Base-by-base conservation (phyloP, 768 basidiomycete species). In the Rhodotorula toruloides region DNA sequence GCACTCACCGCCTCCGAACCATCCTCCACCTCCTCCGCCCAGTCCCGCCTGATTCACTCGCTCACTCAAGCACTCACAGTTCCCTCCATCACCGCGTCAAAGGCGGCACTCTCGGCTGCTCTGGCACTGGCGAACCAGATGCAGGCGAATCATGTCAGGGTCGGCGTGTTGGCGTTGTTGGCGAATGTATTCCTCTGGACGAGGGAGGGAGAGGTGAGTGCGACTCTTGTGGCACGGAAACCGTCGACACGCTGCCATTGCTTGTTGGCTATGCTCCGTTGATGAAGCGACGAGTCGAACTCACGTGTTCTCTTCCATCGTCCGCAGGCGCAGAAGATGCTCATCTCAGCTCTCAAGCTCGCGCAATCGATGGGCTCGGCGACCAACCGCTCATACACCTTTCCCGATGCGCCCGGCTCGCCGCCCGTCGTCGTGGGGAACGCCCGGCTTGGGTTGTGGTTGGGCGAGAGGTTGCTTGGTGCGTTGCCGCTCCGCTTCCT, bases 121-220 rank as follows among this genome's bases (percentile, higher is more conserved):
- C 37, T 54, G 13, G 14, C 25, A 2, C 53, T 54, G 25, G 21
- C 53, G 12, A 54, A 54, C 37, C 3, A 25, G 53, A 40, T 36
- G 53, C 37, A 39, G 37, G 37, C 53, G 37, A 40, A 22, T 9
- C 34, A 54, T 39, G 53, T 32, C 10, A 25, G 53, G 14, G 56
- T 49, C 32, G 40, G 56, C 12, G 49, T 55, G 0, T 22, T 64
- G 3, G 56, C 63, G 14, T 27, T 64, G 7, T 27, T 64, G 32
- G 63, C 49, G 3, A 64, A 64, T 34, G 40, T 64, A 34, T 64
- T 64, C 36, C 31, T 58, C 17, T 56, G 57, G 39, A 64, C 63
- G 13, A 32, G 63, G 42, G 57, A 64, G 37, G 31, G 49, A 7
- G 63, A 64, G 48, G 63, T 64, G 32, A 29, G 63, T 39, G n/a